Evolutionary conservation across 1,284 basidiomycete species (phyloP).

Genomic region (Irpex rosettiformis): DNA sequence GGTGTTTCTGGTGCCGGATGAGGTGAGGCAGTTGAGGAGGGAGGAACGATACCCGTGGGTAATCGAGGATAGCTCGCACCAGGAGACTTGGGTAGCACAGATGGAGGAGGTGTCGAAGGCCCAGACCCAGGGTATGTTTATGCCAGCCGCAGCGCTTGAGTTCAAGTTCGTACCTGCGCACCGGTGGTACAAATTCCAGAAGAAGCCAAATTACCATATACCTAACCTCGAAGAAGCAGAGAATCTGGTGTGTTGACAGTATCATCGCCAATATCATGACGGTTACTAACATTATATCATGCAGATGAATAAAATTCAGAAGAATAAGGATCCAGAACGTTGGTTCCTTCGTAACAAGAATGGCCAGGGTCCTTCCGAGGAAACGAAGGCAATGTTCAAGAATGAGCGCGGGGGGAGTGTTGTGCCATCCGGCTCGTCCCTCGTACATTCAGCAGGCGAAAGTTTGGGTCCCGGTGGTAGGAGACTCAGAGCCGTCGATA

Average conservation of each 20-base stretch:
- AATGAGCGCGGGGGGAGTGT: constrained; percentile 49
- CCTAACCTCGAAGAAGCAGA: constrained; percentile 72
- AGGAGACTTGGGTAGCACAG: constrained; percentile 75
- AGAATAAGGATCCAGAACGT: constrained; percentile 69
- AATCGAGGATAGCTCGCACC: constrained; percentile 69
- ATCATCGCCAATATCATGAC: neutral
- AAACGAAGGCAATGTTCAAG: constrained; percentile 65
- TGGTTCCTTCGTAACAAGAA: constrained; percentile 58
- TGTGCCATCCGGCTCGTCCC: constrained; percentile 34
- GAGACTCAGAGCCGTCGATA: constrained; percentile 59
- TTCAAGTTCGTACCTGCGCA: constrained; percentile 86
- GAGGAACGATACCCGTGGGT: constrained; percentile 91
- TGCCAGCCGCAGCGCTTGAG: constrained; percentile 69
- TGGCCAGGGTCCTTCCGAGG: constrained; percentile 47
- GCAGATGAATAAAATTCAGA: constrained; percentile 49
- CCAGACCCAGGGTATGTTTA: constrained; percentile 42
- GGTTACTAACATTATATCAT: constrained; percentile 5
- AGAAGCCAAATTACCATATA: constrained; percentile 70
- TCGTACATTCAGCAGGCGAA: constrained; percentile 47
- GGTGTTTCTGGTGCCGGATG: constrained; percentile 58
- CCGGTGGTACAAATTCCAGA: constrained; percentile 89
- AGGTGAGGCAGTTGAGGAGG: constrained; percentile 48
- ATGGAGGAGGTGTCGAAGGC: constrained; percentile 72
- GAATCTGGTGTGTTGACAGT: constrained; percentile 55
- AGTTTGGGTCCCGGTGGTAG: constrained; percentile 65